Conservation (phyloP, 176 grass and related monocot species). For the Areca catechu region DNA sequence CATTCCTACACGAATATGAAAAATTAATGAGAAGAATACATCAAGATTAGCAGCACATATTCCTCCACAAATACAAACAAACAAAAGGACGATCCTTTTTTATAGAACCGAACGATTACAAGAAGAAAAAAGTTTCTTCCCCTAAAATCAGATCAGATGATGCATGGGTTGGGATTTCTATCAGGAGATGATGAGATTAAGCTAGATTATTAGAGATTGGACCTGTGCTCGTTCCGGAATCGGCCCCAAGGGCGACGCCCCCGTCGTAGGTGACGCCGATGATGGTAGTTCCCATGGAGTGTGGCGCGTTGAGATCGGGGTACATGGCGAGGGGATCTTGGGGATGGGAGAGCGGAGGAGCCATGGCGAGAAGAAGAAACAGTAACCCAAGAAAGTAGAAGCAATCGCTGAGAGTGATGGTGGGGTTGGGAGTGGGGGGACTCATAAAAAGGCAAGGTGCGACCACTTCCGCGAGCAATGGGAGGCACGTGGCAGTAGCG, state of each 20-base stretch:
- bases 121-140: neutral
- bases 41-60: constrained; percentile 1
- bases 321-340: neutral
- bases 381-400: no score
- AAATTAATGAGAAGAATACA: no score
- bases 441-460: no score
- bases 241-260: constrained; percentile 67
- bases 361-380: no score
- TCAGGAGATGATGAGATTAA: no score
- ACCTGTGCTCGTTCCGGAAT: constrained; percentile 93
- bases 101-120: neutral
- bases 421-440: no score
- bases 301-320: constrained; percentile 21
- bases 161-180: no score
- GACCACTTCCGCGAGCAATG: no score
- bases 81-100: neutral
- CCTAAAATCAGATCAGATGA: no score
- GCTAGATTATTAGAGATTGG: neutral
- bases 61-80: constrained; percentile 29
- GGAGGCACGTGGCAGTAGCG: no score
- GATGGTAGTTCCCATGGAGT: constrained; percentile 76
- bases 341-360: no score
- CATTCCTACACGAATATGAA: constrained; percentile 9
- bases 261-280: constrained; percentile 78
- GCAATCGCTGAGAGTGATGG: no score